These are phyloP conservation scores for Gossypium rotundifolium DNA, from an alignment of 345 rosid genomes.

Conservation along the genomic window DNA sequence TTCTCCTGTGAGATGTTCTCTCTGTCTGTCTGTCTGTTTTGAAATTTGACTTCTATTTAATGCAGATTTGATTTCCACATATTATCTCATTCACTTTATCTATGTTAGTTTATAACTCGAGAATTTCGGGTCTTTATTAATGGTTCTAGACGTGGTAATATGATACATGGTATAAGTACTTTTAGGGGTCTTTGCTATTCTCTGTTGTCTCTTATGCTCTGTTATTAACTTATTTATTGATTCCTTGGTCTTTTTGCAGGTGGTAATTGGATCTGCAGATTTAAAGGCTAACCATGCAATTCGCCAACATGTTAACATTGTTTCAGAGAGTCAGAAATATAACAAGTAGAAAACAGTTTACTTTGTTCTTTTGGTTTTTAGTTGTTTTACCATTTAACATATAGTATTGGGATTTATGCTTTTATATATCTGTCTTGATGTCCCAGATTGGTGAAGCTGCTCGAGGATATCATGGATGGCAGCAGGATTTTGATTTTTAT, in stretches of 20 bases:
- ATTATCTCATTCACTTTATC: neutral
- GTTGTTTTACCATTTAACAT: neutral
- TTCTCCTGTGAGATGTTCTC: neutral
- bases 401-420: neutral
- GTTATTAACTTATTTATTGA: conserved; percentile 5
- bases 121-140: neutral
- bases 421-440: neutral
- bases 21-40: neutral
- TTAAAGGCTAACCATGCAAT: conserved; percentile 95
- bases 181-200: neutral
- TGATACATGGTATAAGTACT: neutral
- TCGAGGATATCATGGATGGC: conserved; percentile 99
- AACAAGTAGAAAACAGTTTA: conserved; percentile 51
- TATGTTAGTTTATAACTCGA: neutral
- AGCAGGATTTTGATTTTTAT: conserved; percentile 89
- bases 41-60: neutral
- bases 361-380: neutral
- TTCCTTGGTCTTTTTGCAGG: conserved; percentile 38
- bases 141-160: neutral
- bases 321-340: conserved; percentile 89
- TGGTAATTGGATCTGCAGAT: conserved; percentile 81
- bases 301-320: conserved; percentile 79
- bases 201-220: neutral
- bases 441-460: conserved; percentile 78
- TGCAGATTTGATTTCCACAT: neutral